Evolutionary conservation across 306 rosid genomes (phyloP).

Genomic region (Sicyos baderoa): DNA sequence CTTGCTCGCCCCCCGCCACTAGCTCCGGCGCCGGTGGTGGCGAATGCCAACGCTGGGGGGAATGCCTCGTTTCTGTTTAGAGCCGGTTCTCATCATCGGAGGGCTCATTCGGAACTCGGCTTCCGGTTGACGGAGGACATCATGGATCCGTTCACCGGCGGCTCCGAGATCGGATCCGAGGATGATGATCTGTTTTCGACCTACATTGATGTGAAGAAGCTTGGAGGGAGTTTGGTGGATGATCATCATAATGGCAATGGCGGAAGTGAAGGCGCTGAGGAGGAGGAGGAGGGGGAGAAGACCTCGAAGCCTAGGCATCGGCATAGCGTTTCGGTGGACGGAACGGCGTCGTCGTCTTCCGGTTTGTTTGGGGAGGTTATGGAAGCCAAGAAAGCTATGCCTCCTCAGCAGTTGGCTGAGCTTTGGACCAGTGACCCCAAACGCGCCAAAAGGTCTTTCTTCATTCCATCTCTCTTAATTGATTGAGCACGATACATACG

Average conservation of each 20-base stretch:
- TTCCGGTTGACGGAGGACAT: conserved; percentile 71
- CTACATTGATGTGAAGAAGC: conserved; percentile 91
- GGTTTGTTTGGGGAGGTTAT: conserved; percentile 75
- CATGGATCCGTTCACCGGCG: conserved; percentile 73
- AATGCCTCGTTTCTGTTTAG: background rate
- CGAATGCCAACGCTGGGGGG: background rate
- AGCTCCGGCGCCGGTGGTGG: background rate
- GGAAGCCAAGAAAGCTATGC: conserved; percentile 99
- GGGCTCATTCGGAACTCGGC: conserved; percentile 70
- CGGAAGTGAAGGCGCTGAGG: conserved; percentile 28
- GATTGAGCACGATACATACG: too few relatives aligned
- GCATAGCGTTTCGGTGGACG: conserved; percentile 76
- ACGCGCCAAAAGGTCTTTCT: conserved; percentile 86
- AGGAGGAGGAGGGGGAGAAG: conserved; percentile 50
- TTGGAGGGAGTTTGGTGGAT: conserved; percentile 48
- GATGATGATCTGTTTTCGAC: conserved; percentile 80
- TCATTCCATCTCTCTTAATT: conserved; percentile 14
- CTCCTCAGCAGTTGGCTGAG: conserved; percentile 97
- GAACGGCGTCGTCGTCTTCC: conserved; percentile 42
- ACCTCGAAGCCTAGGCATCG: conserved; percentile 50
- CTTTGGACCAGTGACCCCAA: conserved; percentile 94
- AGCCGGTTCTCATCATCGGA: conserved; percentile 42
- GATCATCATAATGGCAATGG: conserved; percentile 43
- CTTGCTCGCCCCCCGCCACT: background rate
- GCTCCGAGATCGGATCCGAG: conserved; percentile 95